Evolutionary conservation across 768 basidiomycete genomes (phyloP).

Genomic region (Tulasnella sp.): DNA sequence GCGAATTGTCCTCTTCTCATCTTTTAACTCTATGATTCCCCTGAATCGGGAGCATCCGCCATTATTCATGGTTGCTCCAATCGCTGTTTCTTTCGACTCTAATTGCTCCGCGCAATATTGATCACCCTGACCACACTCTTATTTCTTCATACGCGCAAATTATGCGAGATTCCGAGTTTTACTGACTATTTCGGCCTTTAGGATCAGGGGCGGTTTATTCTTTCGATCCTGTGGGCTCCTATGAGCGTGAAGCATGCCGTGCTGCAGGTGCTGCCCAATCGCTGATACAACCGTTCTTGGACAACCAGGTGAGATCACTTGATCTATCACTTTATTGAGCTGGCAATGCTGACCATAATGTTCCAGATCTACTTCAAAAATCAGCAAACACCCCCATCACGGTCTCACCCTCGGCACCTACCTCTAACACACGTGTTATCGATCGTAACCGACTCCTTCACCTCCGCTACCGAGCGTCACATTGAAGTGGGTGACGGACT

Average conservation of each 20-base stretch:
- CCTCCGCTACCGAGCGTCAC: slow-evolving; percentile 93
- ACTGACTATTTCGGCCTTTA: slow-evolving; percentile 24
- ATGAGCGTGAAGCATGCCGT: slow-evolving; percentile 93
- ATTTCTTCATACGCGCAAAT: background rate
- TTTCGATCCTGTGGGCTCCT: slow-evolving; percentile 98
- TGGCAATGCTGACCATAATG: background rate
- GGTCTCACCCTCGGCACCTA: slow-evolving; percentile 64
- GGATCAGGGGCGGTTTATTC: slow-evolving; percentile 96
- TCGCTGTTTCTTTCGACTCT: too few relatives aligned
- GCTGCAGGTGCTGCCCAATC: slow-evolving; percentile 93
- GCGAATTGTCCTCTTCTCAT: background rate
- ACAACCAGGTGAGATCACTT: slow-evolving; percentile 71
- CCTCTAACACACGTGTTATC: slow-evolving; percentile 66
- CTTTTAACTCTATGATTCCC: too few relatives aligned
- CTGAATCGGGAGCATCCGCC: too few relatives aligned
- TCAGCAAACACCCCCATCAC: slow-evolving; percentile 61
- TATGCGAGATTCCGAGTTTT: too few relatives aligned
- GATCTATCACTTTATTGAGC: background rate
- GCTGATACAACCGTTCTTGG: slow-evolving; percentile 92
- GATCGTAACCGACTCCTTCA: slow-evolving; percentile 92
- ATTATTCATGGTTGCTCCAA: too few relatives aligned
- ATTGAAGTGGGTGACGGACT: slow-evolving; percentile 97
- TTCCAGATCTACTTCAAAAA: slow-evolving; percentile 95
- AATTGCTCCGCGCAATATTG: too few relatives aligned
- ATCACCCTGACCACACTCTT: background rate